Evolutionary conservation across 2,329 filamentous ascomycete genomes (phyloP), one percentile per base, ranked within the genome.

Genomic region (Ophiostoma ips): DNA sequence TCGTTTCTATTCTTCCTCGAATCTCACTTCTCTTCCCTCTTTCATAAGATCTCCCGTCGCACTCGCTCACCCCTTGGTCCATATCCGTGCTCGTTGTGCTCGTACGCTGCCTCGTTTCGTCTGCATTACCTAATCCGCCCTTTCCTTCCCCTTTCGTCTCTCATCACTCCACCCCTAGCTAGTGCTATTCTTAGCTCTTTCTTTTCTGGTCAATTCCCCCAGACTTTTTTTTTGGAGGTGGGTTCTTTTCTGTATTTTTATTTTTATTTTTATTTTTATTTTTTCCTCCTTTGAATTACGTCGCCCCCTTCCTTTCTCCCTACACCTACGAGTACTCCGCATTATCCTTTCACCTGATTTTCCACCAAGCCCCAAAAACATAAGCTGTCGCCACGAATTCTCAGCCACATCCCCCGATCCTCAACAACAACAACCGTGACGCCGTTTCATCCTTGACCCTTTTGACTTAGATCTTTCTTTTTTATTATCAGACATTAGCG

Each of bases 331-430:
- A 28, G 9, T 34, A 34, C 11, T 11, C 6, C 30, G 19, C n/a
- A 16, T n/a, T 18, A 9, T 30, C 13, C 21, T 41, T 41, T 15
- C 15, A 12, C 3, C 21, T 6, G 2, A 21, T 7, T 18, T 15
- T 12, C 19, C 15, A 40, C 18, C 37, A 10, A 12, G 16, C 21
- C 37, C 35, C 37, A 13, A 19, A 12, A 30, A 28, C 21, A 19
- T 8, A 41, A 56, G 55, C 55, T 56, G 45, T 56, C 55, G 55
- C 55, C 55, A 56, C 55, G 52, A n/a, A n/a, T 56, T 62, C 59
- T 60, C 61, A 64, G 62, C 62, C 62, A 64, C 62, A 64, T n/a
- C 34, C 31, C 16, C 9, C 45, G 12, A 48, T 41, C 48, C 24
- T 43, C 40, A 10, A 18, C 31, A 34, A n/a, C n/a, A n/a, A n/a